Conservation (phyloP, 1,139 yeast species). For the Scheffersomyces cryptocercus region DNA sequence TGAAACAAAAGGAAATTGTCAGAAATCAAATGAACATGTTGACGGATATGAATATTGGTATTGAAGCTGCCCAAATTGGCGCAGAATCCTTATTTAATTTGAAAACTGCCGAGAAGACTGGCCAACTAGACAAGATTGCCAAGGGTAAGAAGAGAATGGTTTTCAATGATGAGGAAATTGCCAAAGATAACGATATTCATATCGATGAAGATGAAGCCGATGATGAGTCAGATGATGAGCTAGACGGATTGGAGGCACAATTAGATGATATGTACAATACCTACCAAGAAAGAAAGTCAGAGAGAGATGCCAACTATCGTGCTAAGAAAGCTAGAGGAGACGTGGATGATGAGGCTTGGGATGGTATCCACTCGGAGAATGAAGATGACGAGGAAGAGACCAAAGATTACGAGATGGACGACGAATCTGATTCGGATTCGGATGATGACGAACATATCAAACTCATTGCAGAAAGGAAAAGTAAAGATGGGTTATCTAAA, state of each 20-base stretch:
- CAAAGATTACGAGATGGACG: constrained; percentile 47
- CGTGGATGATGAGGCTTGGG: constrained; percentile 82
- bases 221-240: constrained; percentile 55
- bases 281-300: constrained; percentile 73
- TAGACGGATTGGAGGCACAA: constrained; percentile 77
- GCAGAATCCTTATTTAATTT: constrained; percentile 81
- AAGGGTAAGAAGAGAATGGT: constrained; percentile 84
- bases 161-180: constrained; percentile 55
- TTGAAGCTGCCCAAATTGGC: constrained; percentile 86
- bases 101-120: constrained; percentile 82
- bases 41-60: constrained; percentile 89
- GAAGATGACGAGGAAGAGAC: constrained; percentile 41
- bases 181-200: constrained; percentile 56
- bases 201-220: constrained; percentile 42
- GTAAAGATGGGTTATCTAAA: constrained; percentile 58
- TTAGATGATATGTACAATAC: constrained; percentile 78
- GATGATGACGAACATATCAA: constrained; percentile 78
- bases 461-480: constrained; percentile 56
- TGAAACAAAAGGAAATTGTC: constrained; percentile 81
- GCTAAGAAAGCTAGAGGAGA: constrained; percentile 85
- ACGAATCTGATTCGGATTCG: constrained; percentile 47
- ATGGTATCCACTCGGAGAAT: constrained; percentile 63
- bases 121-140: constrained; percentile 69
- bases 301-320: constrained; percentile 73
- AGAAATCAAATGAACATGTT: constrained; percentile 97